Conservation (phyloP, 2,329 filamentous ascomycete genomes). For the Microsporum canis region DNA sequence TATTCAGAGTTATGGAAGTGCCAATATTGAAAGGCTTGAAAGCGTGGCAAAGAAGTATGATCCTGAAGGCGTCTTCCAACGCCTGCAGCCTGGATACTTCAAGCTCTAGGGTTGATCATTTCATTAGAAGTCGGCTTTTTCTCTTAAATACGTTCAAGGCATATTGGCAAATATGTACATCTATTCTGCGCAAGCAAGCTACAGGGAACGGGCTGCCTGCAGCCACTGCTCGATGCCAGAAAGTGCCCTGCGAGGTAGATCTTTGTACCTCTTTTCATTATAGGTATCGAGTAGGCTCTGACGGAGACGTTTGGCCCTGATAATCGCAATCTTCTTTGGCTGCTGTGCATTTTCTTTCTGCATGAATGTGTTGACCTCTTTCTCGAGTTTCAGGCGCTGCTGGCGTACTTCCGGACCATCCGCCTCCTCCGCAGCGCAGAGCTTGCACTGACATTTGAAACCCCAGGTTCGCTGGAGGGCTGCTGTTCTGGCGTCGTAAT, state of each 20-base stretch:
- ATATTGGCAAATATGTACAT: neutral
- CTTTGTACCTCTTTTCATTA: neutral
- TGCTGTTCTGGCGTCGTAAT: conserved; percentile 1
- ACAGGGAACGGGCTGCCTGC: neutral
- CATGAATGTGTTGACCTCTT: neutral
- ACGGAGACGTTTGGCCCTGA: neutral
- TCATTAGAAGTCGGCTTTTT: neutral
- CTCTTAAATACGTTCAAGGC: neutral
- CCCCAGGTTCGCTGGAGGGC: conserved; percentile 16
- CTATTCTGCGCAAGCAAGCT: neutral
- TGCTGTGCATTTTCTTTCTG: neutral
- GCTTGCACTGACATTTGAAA: conserved; percentile 18
- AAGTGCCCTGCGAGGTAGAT: neutral
- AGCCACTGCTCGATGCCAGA: neutral
- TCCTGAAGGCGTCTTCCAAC: conserved; percentile 28
- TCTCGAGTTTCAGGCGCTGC: neutral
- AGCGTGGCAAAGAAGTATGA: conserved; percentile 29
- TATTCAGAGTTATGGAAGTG: conserved; percentile 27
- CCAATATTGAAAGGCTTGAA: conserved; percentile 23
- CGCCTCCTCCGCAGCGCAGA: conserved; percentile 17
- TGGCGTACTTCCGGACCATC: neutral
- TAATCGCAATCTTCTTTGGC: neutral
- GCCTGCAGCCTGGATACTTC: conserved; percentile 24
- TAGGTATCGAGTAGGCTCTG: neutral
- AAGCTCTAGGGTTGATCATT: neutral